phyloP scores from a whole-genome alignment of 345 rosid genomes.

The Cardiospermum halicacabum region DNA sequence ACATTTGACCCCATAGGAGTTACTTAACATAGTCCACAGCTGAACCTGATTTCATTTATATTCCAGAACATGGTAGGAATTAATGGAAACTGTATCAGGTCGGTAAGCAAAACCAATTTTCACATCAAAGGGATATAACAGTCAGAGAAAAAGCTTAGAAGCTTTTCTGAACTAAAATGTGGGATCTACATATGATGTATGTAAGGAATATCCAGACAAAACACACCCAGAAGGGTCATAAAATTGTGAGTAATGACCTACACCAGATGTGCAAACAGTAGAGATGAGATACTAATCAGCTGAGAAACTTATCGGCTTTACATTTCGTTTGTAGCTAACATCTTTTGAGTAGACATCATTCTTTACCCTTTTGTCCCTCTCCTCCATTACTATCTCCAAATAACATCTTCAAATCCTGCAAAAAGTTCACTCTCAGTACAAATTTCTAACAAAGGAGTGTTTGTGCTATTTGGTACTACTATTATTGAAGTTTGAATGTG shows the following conservation, averaged over 20 bases:
- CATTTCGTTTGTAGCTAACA: background rate
- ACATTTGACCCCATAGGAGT: too few species aligned
- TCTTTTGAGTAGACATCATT: background rate
- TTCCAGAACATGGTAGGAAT: too few species aligned
- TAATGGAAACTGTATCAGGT: too few species aligned
- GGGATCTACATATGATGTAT: too few species aligned
- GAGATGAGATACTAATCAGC: background rate
- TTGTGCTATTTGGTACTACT: background rate
- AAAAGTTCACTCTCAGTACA: background rate
- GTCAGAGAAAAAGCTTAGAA: too few species aligned
- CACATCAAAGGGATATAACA: too few species aligned
- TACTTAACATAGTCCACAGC: too few species aligned
- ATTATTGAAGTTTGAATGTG: too few species aligned
- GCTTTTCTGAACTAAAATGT: too few species aligned
- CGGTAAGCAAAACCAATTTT: too few species aligned
- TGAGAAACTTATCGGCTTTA: background rate
- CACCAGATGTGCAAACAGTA: background rate
- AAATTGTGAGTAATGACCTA: background rate
- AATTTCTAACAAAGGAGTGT: background rate
- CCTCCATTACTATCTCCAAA: background rate
- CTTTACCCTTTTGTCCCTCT: background rate
- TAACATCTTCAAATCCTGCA: slow-evolving; percentile 11
- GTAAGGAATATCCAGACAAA: background rate
- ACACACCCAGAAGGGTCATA: background rate
- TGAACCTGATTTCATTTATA: too few species aligned